Percentiles rank a stretch among this genome's conserved stretches.
phyloP scores from a whole-genome alignment of 345 rosid species.

The Acer saccharum region DNA sequence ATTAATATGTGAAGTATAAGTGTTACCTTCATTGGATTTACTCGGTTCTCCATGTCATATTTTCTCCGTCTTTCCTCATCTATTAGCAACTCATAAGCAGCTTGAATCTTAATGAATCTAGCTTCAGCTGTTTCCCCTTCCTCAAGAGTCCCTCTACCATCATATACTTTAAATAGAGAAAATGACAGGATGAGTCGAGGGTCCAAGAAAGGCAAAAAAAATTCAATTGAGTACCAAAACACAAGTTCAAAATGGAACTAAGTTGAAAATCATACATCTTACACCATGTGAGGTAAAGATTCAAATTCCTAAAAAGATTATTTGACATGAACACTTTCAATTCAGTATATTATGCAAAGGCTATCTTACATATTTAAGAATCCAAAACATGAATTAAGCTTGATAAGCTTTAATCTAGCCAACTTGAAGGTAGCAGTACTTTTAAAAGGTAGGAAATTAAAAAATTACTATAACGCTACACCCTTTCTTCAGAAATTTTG shows the following conservation, averaged over 20 bases:
- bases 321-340: background rate
- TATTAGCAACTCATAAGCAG: slow-evolving; percentile 92
- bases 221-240: slow-evolving; percentile 6
- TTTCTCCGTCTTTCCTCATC: slow-evolving; percentile 70
- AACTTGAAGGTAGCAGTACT: too few relatives aligned
- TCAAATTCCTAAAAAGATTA: background rate
- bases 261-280: background rate
- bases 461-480: too few relatives aligned
- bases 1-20: background rate
- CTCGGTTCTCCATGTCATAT: slow-evolving; percentile 80
- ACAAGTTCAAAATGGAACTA: slow-evolving; percentile 4
- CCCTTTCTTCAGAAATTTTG: too few relatives aligned
- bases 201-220: background rate
- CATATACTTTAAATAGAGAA: slow-evolving; percentile 59
- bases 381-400: too few relatives aligned
- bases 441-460: too few relatives aligned
- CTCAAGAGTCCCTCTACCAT: slow-evolving; percentile 88
- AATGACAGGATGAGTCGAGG: slow-evolving; percentile 20
- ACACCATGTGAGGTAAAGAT: background rate
- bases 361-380: background rate
- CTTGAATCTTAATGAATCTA: slow-evolving; percentile 97
- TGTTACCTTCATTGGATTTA: slow-evolving; percentile 87
- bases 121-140: slow-evolving; percentile 96
- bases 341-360: background rate
- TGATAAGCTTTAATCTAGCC: too few relatives aligned